phyloP scores from a whole-genome alignment of 176 grass and related monocot species.

The Poa pratensis region DNA sequence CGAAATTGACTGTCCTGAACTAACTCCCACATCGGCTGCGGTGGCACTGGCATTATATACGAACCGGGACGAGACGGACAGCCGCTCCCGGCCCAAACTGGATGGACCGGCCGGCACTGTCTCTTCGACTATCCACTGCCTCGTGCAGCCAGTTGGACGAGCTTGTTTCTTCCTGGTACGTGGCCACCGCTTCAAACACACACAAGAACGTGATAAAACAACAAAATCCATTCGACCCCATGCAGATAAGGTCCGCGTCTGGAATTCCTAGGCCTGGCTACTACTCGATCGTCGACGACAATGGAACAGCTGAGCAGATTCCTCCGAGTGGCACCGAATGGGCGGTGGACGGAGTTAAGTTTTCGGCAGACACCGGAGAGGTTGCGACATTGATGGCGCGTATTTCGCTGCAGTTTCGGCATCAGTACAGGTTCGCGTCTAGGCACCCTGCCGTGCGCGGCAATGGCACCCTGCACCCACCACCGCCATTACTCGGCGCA shows the following conservation, averaged over 20 bases:
- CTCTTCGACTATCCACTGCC: background rate
- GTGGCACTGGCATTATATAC: background rate
- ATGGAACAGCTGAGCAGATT: background rate
- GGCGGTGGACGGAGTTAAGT: constrained; percentile 1
- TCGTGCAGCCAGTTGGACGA: background rate
- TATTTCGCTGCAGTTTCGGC: constrained; percentile 15
- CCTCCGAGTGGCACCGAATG: background rate
- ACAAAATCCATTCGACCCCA: background rate
- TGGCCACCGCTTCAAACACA: too few species aligned
- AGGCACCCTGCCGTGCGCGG: constrained; percentile 30
- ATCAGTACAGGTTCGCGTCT: background rate
- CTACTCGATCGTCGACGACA: background rate
- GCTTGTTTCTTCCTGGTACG: background rate
- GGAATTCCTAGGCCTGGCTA: background rate
- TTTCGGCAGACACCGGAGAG: background rate
- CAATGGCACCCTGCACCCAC: constrained; percentile 25
- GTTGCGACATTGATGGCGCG: constrained; percentile 47
- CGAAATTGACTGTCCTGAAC: background rate
- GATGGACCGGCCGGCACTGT: background rate
- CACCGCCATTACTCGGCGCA: constrained; percentile 43
- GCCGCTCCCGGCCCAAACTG: background rate
- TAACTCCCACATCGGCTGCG: background rate
- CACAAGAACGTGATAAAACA: background rate
- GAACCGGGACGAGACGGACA: background rate
- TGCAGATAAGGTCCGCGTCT: background rate